phyloP scores from a whole-genome alignment of 495 filamentous ascomycete species.

The Trichoderma erinaceum region DNA sequence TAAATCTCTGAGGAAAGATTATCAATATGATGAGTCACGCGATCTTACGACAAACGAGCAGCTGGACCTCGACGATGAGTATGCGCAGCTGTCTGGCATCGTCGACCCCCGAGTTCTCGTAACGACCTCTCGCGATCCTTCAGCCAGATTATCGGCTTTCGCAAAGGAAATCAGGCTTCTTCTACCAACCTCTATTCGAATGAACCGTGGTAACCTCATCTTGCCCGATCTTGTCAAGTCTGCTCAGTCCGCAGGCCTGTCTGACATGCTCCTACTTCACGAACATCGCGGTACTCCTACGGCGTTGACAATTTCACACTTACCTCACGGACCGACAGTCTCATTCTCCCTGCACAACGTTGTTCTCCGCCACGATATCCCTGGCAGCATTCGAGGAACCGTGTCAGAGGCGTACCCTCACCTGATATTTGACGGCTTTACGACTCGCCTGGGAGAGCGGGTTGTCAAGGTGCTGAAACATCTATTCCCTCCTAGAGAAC shows the following conservation, averaged over 20 bases:
- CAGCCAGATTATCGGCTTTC: slow-evolving; percentile 75
- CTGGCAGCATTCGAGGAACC: slow-evolving; percentile 77
- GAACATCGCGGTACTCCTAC: slow-evolving; percentile 93
- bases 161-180: slow-evolving; percentile 94
- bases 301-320: slow-evolving; percentile 81
- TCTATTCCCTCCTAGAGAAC: slow-evolving; percentile 85
- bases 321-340: slow-evolving; percentile 89
- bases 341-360: slow-evolving; percentile 94
- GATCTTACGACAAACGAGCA: slow-evolving; percentile 56
- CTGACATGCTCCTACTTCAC: slow-evolving; percentile 82
- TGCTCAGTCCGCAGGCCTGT: slow-evolving; percentile 69
- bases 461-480: slow-evolving; percentile 91
- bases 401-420: slow-evolving; percentile 93
- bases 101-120: slow-evolving; percentile 80
- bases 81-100: slow-evolving; percentile 74
- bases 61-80: slow-evolving; percentile 92
- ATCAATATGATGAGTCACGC: slow-evolving; percentile 83
- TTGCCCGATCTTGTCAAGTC: slow-evolving; percentile 77
- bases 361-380: slow-evolving; percentile 87
- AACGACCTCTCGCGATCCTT: slow-evolving; percentile 85
- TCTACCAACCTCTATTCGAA: slow-evolving; percentile 79
- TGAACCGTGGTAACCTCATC: slow-evolving; percentile 88
- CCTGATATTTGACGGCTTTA: slow-evolving; percentile 92
- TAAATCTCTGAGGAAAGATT: slow-evolving; percentile 76
- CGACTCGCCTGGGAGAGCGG: slow-evolving; percentile 69